Conservation (phyloP, 768 basidiomycete species). For the Suillus decipiens region DNA sequence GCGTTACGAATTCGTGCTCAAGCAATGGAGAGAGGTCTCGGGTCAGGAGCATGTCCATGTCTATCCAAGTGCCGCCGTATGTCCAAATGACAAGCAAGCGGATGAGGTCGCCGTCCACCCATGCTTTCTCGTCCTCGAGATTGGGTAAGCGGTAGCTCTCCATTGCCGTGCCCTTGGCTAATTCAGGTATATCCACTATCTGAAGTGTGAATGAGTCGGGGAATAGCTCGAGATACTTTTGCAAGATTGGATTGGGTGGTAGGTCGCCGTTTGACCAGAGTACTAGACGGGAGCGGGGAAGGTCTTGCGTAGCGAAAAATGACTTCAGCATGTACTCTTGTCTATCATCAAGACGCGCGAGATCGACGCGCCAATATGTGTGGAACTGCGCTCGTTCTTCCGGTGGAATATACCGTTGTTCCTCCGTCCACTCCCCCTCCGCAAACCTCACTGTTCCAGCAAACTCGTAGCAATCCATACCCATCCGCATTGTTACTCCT, state of each 20-base stretch:
- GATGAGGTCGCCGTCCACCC: constrained; percentile 93
- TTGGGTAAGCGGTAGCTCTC: constrained; percentile 61
- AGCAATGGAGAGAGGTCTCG: constrained; percentile 82
- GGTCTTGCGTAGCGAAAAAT: constrained; percentile 90
- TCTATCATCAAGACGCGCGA: constrained; percentile 72
- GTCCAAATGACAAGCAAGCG: constrained; percentile 85
- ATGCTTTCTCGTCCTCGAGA: constrained; percentile 75
- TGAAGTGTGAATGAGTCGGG: constrained; percentile 72
- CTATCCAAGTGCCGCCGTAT: constrained; percentile 93
- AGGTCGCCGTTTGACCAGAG: constrained; percentile 93
- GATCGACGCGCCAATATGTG: constrained; percentile 92
- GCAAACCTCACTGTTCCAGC: constrained; percentile 68
- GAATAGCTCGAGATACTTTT: constrained; percentile 58
- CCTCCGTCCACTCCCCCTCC: constrained; percentile 9
- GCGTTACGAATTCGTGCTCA: constrained; percentile 95
- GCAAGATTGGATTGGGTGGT: constrained; percentile 54
- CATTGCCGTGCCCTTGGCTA: constrained; percentile 79
- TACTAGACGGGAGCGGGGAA: constrained; percentile 64
- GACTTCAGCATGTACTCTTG: constrained; percentile 91
- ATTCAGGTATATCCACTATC: constrained; percentile 61
- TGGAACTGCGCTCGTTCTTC: constrained; percentile 71
- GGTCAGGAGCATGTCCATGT: constrained; percentile 94
- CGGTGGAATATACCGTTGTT: constrained; percentile 28
- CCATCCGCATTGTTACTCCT: constrained; percentile 74
- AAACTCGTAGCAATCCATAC: constrained; percentile 91